Percentiles rank a stretch among this genome's conserved stretches.
Conservation (phyloP, 331 rosid genomes). For the Malus hybrid region DNA sequence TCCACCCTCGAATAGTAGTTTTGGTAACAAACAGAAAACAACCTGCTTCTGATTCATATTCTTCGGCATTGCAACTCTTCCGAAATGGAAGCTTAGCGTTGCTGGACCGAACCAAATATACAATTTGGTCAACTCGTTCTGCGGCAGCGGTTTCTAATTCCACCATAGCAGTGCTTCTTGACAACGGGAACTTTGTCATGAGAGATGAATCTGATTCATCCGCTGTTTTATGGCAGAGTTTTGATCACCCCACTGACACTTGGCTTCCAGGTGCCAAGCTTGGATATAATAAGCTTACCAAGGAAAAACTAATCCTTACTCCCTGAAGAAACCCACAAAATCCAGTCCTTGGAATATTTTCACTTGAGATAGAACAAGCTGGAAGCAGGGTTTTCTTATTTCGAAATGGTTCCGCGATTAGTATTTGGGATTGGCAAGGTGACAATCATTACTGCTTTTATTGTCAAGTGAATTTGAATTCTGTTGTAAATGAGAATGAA, state of each 20-base stretch:
- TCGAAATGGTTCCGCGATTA: no score
- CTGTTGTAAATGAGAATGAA: no score
- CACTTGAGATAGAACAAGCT: slow-evolving; percentile 1
- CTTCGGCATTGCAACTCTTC: slow-evolving; percentile 8
- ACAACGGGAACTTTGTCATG: slow-evolving; percentile 21
- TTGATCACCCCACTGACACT: slow-evolving; percentile 33
- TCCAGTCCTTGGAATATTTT: slow-evolving; percentile 19
- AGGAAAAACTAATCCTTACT: background rate
- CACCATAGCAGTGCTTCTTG: slow-evolving; percentile 8
- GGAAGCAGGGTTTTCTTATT: background rate
- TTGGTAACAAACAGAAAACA: slow-evolving; percentile 33
- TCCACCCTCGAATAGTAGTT: slow-evolving; percentile 9
- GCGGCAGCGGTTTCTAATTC: background rate
- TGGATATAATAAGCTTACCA: slow-evolving; percentile 14
- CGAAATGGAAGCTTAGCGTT: slow-evolving; percentile 11
- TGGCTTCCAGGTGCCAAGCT: slow-evolving; percentile 23
- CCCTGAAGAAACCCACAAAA: slow-evolving; percentile 13
- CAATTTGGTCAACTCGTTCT: slow-evolving; percentile 17
- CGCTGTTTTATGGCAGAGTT: slow-evolving; percentile 27
- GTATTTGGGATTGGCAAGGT: slow-evolving; percentile 4
- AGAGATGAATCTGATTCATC: background rate
- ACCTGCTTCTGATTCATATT: slow-evolving; percentile 21
- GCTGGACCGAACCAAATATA: background rate
- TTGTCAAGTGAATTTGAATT: no score
- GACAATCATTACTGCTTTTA: no score